Conservation (phyloP, 2,329 filamentous ascomycete species). For the Cladophialophora psammophila region DNA sequence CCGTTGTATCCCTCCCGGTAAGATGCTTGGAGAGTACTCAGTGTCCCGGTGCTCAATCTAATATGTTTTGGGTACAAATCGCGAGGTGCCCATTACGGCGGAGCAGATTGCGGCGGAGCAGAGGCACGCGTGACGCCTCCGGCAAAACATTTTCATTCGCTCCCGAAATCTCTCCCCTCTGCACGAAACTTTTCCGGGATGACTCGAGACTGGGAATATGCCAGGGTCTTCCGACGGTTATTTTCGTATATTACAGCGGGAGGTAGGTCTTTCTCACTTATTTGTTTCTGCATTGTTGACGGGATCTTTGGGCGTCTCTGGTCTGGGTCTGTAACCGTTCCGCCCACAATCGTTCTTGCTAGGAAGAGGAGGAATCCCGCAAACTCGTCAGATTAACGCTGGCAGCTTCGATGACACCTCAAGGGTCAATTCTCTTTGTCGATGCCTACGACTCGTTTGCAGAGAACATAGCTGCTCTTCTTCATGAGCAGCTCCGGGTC, state of each 20-base stretch:
- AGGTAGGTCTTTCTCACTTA: constrained; percentile 11
- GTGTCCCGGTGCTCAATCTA: too few relatives aligned
- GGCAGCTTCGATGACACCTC: constrained; percentile 18
- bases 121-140: neutral
- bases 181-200: constrained; percentile 4
- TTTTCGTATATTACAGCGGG: neutral
- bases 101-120: constrained; percentile 11
- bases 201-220: neutral
- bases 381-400: neutral
- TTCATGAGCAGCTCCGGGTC: constrained; percentile 72
- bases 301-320: neutral
- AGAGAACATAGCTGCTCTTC: constrained; percentile 87
- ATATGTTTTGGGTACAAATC: neutral
- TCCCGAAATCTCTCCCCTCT: constrained; percentile 1
- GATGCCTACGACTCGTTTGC: constrained; percentile 98
- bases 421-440: constrained; percentile 72
- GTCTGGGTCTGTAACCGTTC: neutral
- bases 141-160: constrained; percentile 13
- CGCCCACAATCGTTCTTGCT: neutral
- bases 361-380: neutral
- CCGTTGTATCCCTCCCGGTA: neutral
- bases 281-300: neutral
- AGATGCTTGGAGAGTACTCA: neutral
- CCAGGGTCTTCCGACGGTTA: neutral
- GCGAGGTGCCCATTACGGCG: neutral